Evolutionary conservation across 371 early-diverging fungal species (phyloP).

Genomic region (Mucor lusitanicus): DNA sequence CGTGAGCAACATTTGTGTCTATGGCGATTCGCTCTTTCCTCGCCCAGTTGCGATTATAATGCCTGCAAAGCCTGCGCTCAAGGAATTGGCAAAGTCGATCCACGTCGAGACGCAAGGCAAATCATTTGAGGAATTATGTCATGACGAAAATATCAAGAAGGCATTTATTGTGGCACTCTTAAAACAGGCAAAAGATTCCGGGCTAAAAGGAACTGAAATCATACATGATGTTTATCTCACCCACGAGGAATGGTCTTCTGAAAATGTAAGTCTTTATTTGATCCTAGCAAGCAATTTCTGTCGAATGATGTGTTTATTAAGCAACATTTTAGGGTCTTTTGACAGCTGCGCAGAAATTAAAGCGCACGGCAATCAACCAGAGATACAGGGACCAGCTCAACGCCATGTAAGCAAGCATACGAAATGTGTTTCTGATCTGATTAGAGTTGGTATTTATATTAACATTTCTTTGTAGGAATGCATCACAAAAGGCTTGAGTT

Average conservation of each 20-base stretch:
- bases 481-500: constrained; percentile 26
- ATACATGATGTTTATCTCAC: constrained; percentile 64
- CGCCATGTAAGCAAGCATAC: constrained; percentile 49
- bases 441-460: neutral
- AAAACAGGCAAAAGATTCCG: constrained; percentile 52
- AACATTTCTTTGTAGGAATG: constrained; percentile 25
- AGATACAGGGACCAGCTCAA: constrained; percentile 65
- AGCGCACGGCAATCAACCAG: constrained; percentile 76
- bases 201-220: constrained; percentile 71
- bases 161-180: constrained; percentile 46
- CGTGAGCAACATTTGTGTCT: constrained; percentile 85
- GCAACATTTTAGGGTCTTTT: constrained; percentile 50
- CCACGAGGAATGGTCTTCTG: constrained; percentile 84
- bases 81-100: constrained; percentile 11
- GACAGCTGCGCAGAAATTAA: constrained; percentile 94
- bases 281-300: too few species aligned
- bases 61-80: constrained; percentile 50
- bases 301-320: neutral
- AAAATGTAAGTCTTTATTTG: constrained; percentile 67
- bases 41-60: constrained; percentile 77
- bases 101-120: neutral
- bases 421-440: neutral
- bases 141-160: constrained; percentile 42
- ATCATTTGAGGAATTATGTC: constrained; percentile 50
- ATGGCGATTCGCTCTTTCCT: constrained; percentile 72